phyloP scores from a whole-genome alignment of 371 early-diverging fungal species.

The Dichotomocladium elegans region DNA sequence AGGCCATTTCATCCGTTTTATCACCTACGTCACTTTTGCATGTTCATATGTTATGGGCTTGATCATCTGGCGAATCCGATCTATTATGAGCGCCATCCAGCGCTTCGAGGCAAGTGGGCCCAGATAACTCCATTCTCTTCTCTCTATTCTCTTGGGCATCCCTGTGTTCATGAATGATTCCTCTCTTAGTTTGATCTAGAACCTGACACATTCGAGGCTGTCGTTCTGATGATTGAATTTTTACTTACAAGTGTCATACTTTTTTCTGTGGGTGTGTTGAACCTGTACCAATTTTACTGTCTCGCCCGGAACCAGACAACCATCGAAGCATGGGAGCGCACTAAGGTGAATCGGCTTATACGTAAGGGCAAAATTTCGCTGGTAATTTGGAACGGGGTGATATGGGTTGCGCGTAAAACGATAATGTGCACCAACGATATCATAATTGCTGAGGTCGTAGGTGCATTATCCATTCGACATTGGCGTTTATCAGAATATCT shows the following conservation, averaged over 20 bases:
- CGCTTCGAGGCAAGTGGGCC: slow-evolving; percentile 35
- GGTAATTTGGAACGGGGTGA: slow-evolving; percentile 25
- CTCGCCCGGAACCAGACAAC: slow-evolving; percentile 85
- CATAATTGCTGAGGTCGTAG: slow-evolving; percentile 19
- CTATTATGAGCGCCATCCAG: slow-evolving; percentile 32
- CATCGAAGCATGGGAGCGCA: slow-evolving; percentile 85
- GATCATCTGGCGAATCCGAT: slow-evolving; percentile 25
- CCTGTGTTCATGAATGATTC: too few species aligned
- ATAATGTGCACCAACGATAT: too few species aligned
- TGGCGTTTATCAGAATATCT: slow-evolving; percentile 72
- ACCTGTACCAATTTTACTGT: slow-evolving; percentile 81
- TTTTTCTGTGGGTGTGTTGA: slow-evolving; percentile 77
- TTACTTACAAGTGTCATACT: slow-evolving; percentile 68
- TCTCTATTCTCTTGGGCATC: too few species aligned
- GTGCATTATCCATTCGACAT: slow-evolving; percentile 91
- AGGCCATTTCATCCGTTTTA: slow-evolving; percentile 85
- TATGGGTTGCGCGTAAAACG: too few species aligned
- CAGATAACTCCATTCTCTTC: neutral
- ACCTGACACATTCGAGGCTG: slow-evolving; percentile 56
- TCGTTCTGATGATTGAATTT: slow-evolving; percentile 73
- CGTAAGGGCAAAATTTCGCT: slow-evolving; percentile 53
- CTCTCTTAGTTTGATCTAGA: slow-evolving; percentile 40
- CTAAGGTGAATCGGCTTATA: slow-evolving; percentile 74
- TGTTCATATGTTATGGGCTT: slow-evolving; percentile 40
- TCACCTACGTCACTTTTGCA: slow-evolving; percentile 65